Evolutionary conservation across 2,329 filamentous ascomycete species (phyloP).

Genomic region (Sclerotiophoma versabilis): DNA sequence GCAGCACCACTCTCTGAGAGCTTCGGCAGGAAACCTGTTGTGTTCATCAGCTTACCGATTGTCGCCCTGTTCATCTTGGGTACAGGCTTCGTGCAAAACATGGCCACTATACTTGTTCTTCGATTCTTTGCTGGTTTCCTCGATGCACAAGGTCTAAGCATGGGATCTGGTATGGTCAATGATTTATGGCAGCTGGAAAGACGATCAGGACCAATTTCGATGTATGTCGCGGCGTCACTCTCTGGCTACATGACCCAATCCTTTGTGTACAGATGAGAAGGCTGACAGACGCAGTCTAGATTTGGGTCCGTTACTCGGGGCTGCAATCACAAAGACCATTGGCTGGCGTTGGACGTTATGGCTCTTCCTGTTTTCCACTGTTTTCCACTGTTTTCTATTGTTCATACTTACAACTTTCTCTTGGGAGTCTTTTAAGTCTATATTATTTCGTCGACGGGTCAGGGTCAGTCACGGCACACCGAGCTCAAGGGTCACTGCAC

Average conservation of each 20-base stretch:
- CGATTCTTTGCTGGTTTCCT: constrained; percentile 58
- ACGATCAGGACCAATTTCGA: constrained; percentile 37
- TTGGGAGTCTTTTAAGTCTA: constrained; percentile 62
- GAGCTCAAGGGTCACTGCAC: no score
- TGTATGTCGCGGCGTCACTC: constrained; percentile 48
- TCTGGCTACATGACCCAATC: constrained; percentile 42
- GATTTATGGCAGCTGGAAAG: constrained; percentile 44
- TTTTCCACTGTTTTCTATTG: no score
- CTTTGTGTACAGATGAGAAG: no score
- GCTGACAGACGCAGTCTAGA: no score
- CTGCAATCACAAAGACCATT: constrained; percentile 46
- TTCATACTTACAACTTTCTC: no score
- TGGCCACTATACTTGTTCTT: constrained; percentile 73
- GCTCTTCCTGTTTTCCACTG: constrained; percentile 50
- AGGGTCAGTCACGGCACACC: constrained; percentile 29
- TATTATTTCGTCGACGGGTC: constrained; percentile 50
- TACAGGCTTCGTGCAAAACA: constrained; percentile 62
- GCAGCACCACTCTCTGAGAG: constrained; percentile 78
- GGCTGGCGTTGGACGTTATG: constrained; percentile 52
- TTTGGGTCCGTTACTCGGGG: no score
- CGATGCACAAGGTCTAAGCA: constrained; percentile 43
- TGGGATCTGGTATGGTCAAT: constrained; percentile 49
- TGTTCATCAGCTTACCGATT: constrained; percentile 70
- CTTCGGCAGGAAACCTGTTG: constrained; percentile 72
- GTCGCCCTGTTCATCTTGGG: constrained; percentile 62